Base-by-base conservation (phyloP, 2,329 filamentous ascomycete species). In the Diaporthe helianthi region DNA sequence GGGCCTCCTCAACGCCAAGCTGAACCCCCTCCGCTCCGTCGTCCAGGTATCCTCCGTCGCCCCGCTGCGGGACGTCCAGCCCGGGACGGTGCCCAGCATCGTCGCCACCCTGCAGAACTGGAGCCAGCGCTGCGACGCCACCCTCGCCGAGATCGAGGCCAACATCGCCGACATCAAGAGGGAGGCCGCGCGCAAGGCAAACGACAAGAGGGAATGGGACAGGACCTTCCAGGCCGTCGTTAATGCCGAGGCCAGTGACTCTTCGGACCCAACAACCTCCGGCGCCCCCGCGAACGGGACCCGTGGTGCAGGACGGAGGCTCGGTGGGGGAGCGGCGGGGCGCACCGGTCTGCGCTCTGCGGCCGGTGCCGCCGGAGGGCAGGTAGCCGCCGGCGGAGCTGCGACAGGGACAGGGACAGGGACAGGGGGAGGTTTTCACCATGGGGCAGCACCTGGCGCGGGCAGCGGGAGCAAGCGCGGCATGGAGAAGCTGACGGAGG, bases 11-110 rank as follows among this genome's bases (percentile, higher is more conserved):
- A 86, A 88, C 47, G 95, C 91, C 8, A 94, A 93, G 49, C 90
- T 99, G 68, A 93, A 98, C 77, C 93, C 94, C 4, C 88, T 88
- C 69, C 86, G 90, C 67, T 88, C 91, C 41, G 86, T 87, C 71
- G 91, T 98, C 26, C 88, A 91, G 76, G 89, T 98, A 66, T 91
- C 90, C 63, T 91, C 92, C 71, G 89, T 98, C 38, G 89, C 94
- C 0, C 92, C 96, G 0, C 87, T 98, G 1, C 93, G 96, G 24
- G 96, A 99, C 78, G 87, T 97, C 1, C 87, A 89, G 1, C 93
- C 94, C 0, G 88, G 89, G 69, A 88, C 90, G 68, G 86, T 97
- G 15, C 87, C 89, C 0, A 80, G 82, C 1, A 90, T 98, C 82
- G 86, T 93, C 33, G 78, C 81, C 3, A 87, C 90, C 15, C 86